Evolutionary conservation across 495 filamentous ascomycete genomes (phyloP).

Genomic region (Neurospora sp.): DNA sequence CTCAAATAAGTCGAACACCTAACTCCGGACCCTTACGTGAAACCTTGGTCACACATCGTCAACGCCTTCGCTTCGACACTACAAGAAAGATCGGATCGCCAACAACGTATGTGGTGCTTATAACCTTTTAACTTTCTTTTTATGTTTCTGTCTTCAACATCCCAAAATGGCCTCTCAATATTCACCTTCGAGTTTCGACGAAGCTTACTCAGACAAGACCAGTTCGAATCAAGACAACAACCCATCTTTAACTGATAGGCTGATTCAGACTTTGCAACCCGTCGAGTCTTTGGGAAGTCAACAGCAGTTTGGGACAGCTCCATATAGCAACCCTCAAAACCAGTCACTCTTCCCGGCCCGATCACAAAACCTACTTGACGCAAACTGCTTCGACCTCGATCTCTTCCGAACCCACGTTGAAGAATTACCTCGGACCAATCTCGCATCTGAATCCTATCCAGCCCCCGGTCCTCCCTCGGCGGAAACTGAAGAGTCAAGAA

Average conservation of each 20-base stretch:
- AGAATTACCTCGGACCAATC: background rate
- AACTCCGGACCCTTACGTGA: constrained; percentile 1
- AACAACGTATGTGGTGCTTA: constrained; percentile 22
- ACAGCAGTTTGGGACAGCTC: constrained; percentile 18
- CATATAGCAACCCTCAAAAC: constrained; percentile 12
- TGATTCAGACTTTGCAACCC: constrained; percentile 25
- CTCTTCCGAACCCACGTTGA: background rate
- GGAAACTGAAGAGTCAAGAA: constrained; percentile 10
- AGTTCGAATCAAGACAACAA: constrained; percentile 31
- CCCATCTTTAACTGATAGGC: constrained; percentile 25
- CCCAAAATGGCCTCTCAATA: constrained; percentile 25
- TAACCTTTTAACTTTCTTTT: constrained; percentile 3
- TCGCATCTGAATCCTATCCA: background rate
- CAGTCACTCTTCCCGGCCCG: constrained; percentile 19
- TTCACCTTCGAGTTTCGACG: constrained; percentile 20
- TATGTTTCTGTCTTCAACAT: constrained; percentile 1
- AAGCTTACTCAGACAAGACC: constrained; percentile 36
- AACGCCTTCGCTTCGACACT: background rate
- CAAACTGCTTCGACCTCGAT: constrained; percentile 24
- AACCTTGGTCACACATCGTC: background rate
- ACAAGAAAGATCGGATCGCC: background rate
- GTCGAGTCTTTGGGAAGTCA: constrained; percentile 13
- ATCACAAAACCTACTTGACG: constrained; percentile 17
- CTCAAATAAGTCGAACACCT: constrained; percentile 19
- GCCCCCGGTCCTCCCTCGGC: background rate